These are phyloP conservation scores for Bothriochloa decipiens DNA, from an alignment of 176 grass and related monocot species.

Conservation along the genomic window DNA sequence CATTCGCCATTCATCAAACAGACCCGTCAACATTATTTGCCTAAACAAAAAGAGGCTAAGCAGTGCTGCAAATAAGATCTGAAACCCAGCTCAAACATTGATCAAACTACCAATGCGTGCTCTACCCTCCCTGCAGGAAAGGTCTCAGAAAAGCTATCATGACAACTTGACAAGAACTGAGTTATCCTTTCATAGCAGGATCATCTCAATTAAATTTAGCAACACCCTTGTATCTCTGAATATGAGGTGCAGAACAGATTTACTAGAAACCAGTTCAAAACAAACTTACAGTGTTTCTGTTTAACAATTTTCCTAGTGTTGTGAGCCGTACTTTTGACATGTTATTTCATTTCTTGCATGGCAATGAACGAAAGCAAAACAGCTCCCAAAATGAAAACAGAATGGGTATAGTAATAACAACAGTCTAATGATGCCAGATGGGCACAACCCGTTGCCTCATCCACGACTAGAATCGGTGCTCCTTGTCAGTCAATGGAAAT, in stretches of 20 bases:
- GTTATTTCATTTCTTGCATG: conserved; percentile 38
- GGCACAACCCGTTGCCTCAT: not conserved
- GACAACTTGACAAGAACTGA: not conserved
- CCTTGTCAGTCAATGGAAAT: conserved; percentile 68
- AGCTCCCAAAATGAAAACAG: conserved; percentile 16
- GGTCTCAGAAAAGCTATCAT: not conserved
- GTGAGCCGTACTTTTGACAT: not conserved
- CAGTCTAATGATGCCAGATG: conserved; percentile 1
- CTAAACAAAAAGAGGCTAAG: not conserved
- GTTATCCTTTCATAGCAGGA: not conserved
- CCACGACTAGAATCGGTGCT: not conserved
- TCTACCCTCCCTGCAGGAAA: not conserved
- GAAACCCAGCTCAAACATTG: not conserved
- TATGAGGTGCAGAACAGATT: not conserved
- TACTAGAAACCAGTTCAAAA: not conserved
- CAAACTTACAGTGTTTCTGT: conserved; percentile 30
- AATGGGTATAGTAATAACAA: conserved; percentile 27
- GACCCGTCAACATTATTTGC: not conserved
- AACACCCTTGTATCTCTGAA: conserved; percentile 17
- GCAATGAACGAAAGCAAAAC: conserved; percentile 15
- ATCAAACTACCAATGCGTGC: not conserved
- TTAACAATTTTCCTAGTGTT: conserved; percentile 13
- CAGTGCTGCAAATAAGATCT: conserved; percentile 6
- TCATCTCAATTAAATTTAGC: not conserved
- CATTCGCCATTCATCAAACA: not conserved